Evolutionary conservation across 345 rosid species (phyloP).

Genomic region (Camelina neglecta): DNA sequence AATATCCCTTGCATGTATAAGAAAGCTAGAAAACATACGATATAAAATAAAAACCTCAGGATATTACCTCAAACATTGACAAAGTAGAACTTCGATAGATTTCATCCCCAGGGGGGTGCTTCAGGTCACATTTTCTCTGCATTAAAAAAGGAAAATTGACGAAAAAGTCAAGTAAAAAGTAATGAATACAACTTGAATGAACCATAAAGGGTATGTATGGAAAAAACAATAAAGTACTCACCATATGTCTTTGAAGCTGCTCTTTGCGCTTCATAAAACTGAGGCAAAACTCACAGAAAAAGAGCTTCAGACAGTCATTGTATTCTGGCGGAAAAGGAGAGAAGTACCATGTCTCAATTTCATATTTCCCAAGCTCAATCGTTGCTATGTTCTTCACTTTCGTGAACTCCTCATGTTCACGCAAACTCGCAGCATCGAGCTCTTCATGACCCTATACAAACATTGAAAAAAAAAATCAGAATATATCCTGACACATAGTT

Average conservation of each 20-base stretch:
- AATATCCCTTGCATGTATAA: conserved; percentile 45
- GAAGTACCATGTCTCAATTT: conserved; percentile 99
- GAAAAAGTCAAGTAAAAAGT: conserved; percentile 1
- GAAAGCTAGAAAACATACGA: neutral
- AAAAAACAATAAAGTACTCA: conserved; percentile 44
- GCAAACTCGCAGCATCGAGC: conserved; percentile 99
- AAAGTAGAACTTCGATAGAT: conserved; percentile 94
- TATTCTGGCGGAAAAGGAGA: conserved; percentile 99
- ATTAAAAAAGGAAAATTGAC: conserved; percentile 11
- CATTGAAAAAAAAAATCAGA: neutral
- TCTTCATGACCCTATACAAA: conserved; percentile 90
- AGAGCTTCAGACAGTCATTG: conserved; percentile 91
- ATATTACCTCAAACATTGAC: conserved; percentile 97
- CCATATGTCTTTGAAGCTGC: conserved; percentile 99
- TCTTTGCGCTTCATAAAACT: conserved; percentile 99
- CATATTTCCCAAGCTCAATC: conserved; percentile 97
- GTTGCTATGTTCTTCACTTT: conserved; percentile 98
- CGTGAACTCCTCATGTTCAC: conserved; percentile 98
- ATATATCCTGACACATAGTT: neutral
- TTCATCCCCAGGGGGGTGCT: conserved; percentile 99
- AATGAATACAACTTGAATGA: neutral
- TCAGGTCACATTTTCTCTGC: conserved; percentile 94
- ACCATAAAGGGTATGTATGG: neutral
- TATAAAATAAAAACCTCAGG: neutral
- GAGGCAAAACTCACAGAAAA: conserved; percentile 98